A percentile compares a stretch with the other conserved stretches of the same genome.
These are phyloP conservation scores for Candida nitratophila DNA, from an alignment of 805 yeast genomes.

Conservation along the genomic window DNA sequence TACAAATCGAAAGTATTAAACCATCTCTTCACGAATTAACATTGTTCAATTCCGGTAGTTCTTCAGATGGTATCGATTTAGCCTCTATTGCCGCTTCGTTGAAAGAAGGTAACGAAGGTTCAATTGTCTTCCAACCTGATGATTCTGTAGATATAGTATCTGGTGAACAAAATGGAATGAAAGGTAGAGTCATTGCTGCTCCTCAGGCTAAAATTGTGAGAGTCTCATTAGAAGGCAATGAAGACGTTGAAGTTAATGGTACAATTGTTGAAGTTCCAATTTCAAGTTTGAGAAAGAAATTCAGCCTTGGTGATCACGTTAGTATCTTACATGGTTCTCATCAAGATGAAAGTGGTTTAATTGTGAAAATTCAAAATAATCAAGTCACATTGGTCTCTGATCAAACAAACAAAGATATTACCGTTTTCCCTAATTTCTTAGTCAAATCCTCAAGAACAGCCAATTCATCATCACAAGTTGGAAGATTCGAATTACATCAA, in stretches of 20 bases:
- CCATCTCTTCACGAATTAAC: slow-evolving; percentile 89
- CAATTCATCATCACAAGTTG: slow-evolving; percentile 61
- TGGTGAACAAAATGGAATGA: slow-evolving; percentile 91
- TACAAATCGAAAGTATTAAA: slow-evolving; percentile 71
- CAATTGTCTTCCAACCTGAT: slow-evolving; percentile 77
- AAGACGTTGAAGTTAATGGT: slow-evolving; percentile 51
- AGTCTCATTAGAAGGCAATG: slow-evolving; percentile 42
- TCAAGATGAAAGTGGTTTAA: slow-evolving; percentile 90
- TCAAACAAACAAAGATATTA: slow-evolving; percentile 79
- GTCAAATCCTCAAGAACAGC: slow-evolving; percentile 84
- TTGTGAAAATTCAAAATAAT: slow-evolving; percentile 73
- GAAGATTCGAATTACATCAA: slow-evolving; percentile 81
- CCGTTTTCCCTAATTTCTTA: slow-evolving; percentile 87
- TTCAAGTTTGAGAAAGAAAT: slow-evolving; percentile 74
- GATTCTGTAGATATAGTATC: slow-evolving; percentile 86
- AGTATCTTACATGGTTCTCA: slow-evolving; percentile 88
- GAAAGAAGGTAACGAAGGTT: slow-evolving; percentile 50
- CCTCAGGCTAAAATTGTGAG: slow-evolving; percentile 49
- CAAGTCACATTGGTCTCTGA: slow-evolving; percentile 87
- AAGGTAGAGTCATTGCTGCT: slow-evolving; percentile 70
- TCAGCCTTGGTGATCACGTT: slow-evolving; percentile 90
- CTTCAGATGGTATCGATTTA: slow-evolving; percentile 83
- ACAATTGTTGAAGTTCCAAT: slow-evolving; percentile 72
- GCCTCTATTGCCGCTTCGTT: slow-evolving; percentile 82
- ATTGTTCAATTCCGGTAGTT: slow-evolving; percentile 63